Conservation (phyloP, 2,329 filamentous ascomycete species). For the Teratosphaeria epicoccoides region DNA sequence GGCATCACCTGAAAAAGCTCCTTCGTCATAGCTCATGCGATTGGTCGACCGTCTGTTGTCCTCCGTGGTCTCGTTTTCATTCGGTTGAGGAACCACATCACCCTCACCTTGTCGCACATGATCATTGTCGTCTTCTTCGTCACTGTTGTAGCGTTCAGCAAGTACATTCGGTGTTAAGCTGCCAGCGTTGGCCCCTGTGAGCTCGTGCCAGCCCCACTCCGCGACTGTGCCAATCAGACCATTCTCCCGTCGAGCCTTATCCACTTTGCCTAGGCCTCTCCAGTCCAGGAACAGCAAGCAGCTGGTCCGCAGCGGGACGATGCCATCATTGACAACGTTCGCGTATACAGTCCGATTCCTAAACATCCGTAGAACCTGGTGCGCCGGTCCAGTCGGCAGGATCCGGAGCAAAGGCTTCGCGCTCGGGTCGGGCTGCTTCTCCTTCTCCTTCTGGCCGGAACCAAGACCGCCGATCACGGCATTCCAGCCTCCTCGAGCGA, state of each 20-base stretch:
- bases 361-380: conserved; percentile 77
- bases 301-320: conserved; percentile 87
- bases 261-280: conserved; percentile 84
- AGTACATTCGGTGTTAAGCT: conserved; percentile 30
- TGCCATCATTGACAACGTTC: conserved; percentile 95
- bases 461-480: conserved; percentile 75
- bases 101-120: conserved; percentile 19
- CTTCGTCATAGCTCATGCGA: conserved; percentile 17
- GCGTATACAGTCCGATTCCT: conserved; percentile 87
- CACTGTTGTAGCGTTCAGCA: conserved; percentile 13
- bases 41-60: conserved; percentile 35
- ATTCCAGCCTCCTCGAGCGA: conserved; percentile 78
- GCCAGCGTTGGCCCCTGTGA: conserved; percentile 62
- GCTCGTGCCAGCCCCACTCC: conserved; percentile 87
- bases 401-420: conserved; percentile 84
- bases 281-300: conserved; percentile 95
- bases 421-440: conserved; percentile 55
- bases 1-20: conserved; percentile 35
- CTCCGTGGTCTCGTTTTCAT: conserved; percentile 53
- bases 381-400: conserved; percentile 80
- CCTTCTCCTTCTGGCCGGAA: conserved; percentile 45
- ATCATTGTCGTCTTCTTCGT: conserved; percentile 16
- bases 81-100: conserved; percentile 57
- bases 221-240: conserved; percentile 87
- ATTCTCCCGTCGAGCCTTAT: conserved; percentile 86